These are phyloP conservation scores for Parastagonospora nodorum DNA, from an alignment of 2,329 filamentous ascomycete species.

Conservation along the genomic window DNA sequence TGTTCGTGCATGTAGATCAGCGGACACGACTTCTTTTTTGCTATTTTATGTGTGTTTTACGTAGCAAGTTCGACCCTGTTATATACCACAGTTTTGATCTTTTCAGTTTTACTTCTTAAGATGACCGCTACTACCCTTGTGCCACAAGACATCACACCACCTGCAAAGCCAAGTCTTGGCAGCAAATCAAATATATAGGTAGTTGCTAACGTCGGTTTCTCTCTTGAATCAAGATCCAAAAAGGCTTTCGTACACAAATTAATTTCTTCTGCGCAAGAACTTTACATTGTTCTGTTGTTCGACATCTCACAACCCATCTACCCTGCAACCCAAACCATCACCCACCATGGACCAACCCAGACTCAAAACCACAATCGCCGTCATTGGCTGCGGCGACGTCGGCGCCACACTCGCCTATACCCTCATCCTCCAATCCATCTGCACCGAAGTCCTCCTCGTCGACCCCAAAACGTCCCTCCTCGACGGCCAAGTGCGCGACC, in stretches of 20 bases:
- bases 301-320: background rate
- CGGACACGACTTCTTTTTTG: too few relatives aligned
- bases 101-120: too few relatives aligned
- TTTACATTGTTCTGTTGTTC: background rate
- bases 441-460: slow-evolving; percentile 59
- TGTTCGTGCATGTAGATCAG: too few relatives aligned
- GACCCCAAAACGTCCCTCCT: slow-evolving; percentile 55
- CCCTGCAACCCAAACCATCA: background rate
- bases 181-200: background rate
- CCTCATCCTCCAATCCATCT: slow-evolving; percentile 57
- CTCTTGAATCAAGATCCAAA: background rate
- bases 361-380: slow-evolving; percentile 51
- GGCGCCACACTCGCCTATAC: slow-evolving; percentile 58
- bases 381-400: slow-evolving; percentile 59
- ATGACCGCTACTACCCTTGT: too few relatives aligned
- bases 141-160: slow-evolving; percentile 1
- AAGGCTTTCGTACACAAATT: too few relatives aligned
- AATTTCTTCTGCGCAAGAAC: background rate
- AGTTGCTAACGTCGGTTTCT: background rate
- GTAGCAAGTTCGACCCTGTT: too few relatives aligned
- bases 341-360: slow-evolving; percentile 29
- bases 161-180: background rate
- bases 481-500: slow-evolving; percentile 58
- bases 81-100: too few relatives aligned
- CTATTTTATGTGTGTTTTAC: too few relatives aligned